Evolutionary conservation across 2,329 filamentous ascomycete species (phyloP).

Genomic region (Verticillium isaacii): DNA sequence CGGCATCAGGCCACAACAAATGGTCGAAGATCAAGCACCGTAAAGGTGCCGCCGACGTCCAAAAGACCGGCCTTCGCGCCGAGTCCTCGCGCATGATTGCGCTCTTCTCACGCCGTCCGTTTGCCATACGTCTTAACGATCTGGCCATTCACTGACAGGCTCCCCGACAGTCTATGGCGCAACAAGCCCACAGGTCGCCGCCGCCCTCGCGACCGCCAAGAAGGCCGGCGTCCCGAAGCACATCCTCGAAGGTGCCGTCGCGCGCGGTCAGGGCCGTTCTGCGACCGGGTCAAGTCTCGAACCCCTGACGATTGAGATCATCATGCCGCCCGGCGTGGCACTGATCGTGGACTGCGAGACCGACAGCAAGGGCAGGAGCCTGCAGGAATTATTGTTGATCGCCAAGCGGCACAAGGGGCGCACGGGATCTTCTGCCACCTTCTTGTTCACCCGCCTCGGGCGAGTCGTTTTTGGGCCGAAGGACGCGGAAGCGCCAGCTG

Average conservation of each 20-base stretch:
- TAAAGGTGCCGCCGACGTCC: conserved; percentile 80
- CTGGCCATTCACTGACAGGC: conserved; percentile 5
- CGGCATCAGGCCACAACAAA: conserved; percentile 73
- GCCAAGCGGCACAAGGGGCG: conserved; percentile 70
- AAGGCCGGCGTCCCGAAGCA: conserved; percentile 81
- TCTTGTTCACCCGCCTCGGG: conserved; percentile 81
- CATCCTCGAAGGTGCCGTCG: conserved; percentile 79
- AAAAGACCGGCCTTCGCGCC: conserved; percentile 68
- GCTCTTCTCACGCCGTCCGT: conserved; percentile 67
- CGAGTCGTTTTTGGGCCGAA: conserved; percentile 59
- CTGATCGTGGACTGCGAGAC: conserved; percentile 82
- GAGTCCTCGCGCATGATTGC: conserved; percentile 68
- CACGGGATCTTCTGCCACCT: conserved; percentile 64
- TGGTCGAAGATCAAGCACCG: conserved; percentile 97
- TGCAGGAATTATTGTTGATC: conserved; percentile 67
- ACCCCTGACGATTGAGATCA: conserved; percentile 70
- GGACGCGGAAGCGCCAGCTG: conserved; percentile 32
- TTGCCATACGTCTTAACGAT: not conserved
- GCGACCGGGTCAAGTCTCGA: conserved; percentile 73
- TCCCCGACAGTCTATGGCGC: conserved; percentile 64
- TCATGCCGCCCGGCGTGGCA: conserved; percentile 71
- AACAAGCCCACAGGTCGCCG: conserved; percentile 71
- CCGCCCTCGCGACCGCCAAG: conserved; percentile 71
- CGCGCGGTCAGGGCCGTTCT: conserved; percentile 82
- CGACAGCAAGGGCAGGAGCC: conserved; percentile 68